Base-by-base conservation (phyloP, 768 basidiomycete species). In the Phylloporus scabripes region DNA sequence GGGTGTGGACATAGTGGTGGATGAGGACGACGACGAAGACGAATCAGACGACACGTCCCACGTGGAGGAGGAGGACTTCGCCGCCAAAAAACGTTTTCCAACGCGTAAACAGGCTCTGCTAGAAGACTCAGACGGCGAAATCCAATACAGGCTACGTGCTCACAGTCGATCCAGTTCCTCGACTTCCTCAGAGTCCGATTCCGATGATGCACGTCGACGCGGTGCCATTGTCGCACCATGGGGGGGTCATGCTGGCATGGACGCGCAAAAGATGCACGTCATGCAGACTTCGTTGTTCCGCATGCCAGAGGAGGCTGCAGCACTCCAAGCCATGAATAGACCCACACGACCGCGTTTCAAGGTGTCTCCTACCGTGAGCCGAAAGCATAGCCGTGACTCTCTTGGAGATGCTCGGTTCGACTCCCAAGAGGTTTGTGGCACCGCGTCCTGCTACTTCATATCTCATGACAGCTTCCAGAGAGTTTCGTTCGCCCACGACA, bases 231-330 rank as follows among this genome's bases (percentile, higher is more conserved):
- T 81, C 38, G 79, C 81, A 46, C 80, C 86, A 33, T 88, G 87
- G 85, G 81, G 83, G 12, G 76, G 83, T 41, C 80, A 80, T 44
- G 64, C 84, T 23, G 85, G 87, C 5, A 73, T 93, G n/a, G 90
- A 94, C 63, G 77, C 84, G 12, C 88, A 90, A 65, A 85, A 83
- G 69, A 82, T 93, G 76, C 87, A 92, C 60, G 88, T 94, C 46
- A 95, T 95, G 92, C 92, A 95, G 60, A 82, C 87, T 0, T 85
- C 87, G 29, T 70, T 95, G 45, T 95, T 95, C 62, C 78, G 84
- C 39, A 74, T 81, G 63, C 83, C 83, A 12, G 85, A 88, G 62
- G 84, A 86, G 59, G 83, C 79, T 12, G 85, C 78, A 1, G 80
- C 79, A 2, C 71, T 86, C 48, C 78, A 75, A 55, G 79, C 77